Percentiles rank a stretch among this genome's conserved stretches.
Evolutionary conservation across 306 rosid genomes (phyloP).

Genomic region (Arachis stenosperma): DNA sequence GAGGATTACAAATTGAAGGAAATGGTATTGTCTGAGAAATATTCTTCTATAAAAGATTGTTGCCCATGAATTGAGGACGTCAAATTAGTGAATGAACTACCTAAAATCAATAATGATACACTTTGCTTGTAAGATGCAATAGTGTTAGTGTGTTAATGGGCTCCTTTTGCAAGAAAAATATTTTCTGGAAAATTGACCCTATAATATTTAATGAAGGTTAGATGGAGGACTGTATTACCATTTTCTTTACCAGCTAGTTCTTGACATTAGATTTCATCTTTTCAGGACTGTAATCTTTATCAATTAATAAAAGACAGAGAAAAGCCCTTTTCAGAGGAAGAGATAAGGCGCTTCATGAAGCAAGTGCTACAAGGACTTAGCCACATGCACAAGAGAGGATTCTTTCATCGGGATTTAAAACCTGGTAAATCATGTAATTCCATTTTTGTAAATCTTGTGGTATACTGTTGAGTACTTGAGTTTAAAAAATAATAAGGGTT

Average conservation of each 20-base stretch:
- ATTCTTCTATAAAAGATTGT: not conserved
- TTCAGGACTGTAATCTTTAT: conserved; percentile 77
- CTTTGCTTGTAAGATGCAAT: conserved; percentile 2
- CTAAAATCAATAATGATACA: conserved; percentile 6
- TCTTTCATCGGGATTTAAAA: conserved; percentile 85
- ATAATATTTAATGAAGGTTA: conserved; percentile 18
- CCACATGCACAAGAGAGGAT: conserved; percentile 77
- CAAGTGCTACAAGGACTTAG: conserved; percentile 73
- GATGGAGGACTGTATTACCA: conserved; percentile 33
- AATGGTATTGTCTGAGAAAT: conserved; percentile 17
- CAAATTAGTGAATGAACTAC: conserved; percentile 19
- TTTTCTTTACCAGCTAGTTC: conserved; percentile 24
- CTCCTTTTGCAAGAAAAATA: conserved; percentile 9
- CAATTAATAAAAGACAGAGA: conserved; percentile 75
- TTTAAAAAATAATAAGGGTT: conserved; percentile 22
- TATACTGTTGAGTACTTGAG: conserved; percentile 11
- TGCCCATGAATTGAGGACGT: conserved; percentile 1
- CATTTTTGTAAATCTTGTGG: conserved; percentile 22
- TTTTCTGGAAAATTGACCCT: conserved; percentile 28
- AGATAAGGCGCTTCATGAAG: conserved; percentile 68
- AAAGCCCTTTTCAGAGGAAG: conserved; percentile 72
- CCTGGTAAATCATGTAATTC: conserved; percentile 56
- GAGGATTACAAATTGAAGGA: conserved; percentile 18
- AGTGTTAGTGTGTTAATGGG: not conserved
- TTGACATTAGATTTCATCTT: conserved; percentile 46